phyloP scores from a whole-genome alignment of 345 rosid genomes.

The Cardamine resedifolia region DNA sequence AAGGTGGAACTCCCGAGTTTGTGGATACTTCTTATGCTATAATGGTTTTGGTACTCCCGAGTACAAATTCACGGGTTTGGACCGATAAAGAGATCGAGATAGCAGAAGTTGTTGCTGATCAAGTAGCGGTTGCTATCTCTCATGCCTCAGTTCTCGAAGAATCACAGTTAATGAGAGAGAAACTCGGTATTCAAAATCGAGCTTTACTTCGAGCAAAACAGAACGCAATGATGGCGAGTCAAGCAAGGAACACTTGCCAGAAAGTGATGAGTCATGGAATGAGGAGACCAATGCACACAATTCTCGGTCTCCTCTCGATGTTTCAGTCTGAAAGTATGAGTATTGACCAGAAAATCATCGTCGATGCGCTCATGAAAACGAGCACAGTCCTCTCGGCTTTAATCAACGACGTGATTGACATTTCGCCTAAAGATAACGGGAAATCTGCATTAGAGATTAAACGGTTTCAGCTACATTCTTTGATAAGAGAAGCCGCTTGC shows the following conservation, averaged over 20 bases:
- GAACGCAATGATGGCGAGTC: conserved; percentile 95
- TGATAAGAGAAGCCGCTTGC: conserved; percentile 83
- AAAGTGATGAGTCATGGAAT: conserved; percentile 96
- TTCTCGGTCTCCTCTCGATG: conserved; percentile 84
- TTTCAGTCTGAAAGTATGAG: conserved; percentile 59
- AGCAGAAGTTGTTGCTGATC: conserved; percentile 96
- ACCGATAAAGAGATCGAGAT: conserved; percentile 71
- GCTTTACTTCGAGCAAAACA: conserved; percentile 71
- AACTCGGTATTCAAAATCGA: conserved; percentile 71
- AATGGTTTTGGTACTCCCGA: conserved; percentile 81
- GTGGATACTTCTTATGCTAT: conserved; percentile 76
- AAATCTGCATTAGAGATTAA: conserved; percentile 66
- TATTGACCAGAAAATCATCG: conserved; percentile 61
- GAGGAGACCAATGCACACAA: conserved; percentile 95
- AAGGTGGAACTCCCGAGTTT: conserved; percentile 88
- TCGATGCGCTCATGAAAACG: conserved; percentile 68
- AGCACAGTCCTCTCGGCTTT: conserved; percentile 73
- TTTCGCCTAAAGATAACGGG: conserved; percentile 67
- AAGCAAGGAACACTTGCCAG: conserved; percentile 85
- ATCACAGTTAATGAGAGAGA: conserved; percentile 85
- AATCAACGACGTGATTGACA: conserved; percentile 78
- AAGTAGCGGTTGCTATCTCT: conserved; percentile 95
- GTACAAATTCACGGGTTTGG: conserved; percentile 55
- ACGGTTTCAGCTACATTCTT: conserved; percentile 65
- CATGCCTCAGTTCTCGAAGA: conserved; percentile 96